Percentiles rank a stretch among this genome's conserved stretches.
Evolutionary conservation across 2,329 filamentous ascomycete genomes (phyloP).

Genomic region (Myriosclerotinia duriaeana): DNA sequence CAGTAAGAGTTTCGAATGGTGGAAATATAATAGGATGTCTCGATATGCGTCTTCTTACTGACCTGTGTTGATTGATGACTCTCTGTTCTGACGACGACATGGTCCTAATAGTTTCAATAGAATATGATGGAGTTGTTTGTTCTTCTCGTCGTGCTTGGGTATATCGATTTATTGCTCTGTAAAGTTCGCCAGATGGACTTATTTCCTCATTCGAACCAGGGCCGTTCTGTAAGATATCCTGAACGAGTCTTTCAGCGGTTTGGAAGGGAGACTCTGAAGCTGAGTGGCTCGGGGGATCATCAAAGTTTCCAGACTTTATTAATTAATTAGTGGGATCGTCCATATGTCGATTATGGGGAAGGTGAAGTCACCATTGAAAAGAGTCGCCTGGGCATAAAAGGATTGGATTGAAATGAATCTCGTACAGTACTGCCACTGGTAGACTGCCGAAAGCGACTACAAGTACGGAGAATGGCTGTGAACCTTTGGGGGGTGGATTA

Average conservation of each 20-base stretch:
- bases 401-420: too few relatives aligned
- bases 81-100: constrained; percentile 22
- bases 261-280: constrained; percentile 34
- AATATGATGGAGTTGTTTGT: background rate
- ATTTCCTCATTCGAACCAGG: constrained; percentile 42
- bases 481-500: background rate
- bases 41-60: constrained; percentile 29
- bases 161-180: constrained; percentile 44
- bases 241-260: constrained; percentile 41
- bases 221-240: constrained; percentile 44
- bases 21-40: constrained; percentile 25
- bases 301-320: constrained; percentile 36
- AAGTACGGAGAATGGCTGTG: background rate
- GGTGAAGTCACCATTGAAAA: constrained; percentile 34
- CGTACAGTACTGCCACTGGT: too few relatives aligned
- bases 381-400: constrained; percentile 31
- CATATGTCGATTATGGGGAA: constrained; percentile 2
- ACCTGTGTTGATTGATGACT: constrained; percentile 19
- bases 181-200: constrained; percentile 47
- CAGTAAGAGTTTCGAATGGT: constrained; percentile 23
- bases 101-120: constrained; percentile 4
- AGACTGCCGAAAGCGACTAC: too few relatives aligned
- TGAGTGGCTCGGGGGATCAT: constrained; percentile 32
- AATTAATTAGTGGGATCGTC: constrained; percentile 12
- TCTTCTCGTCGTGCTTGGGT: constrained; percentile 9